A percentile compares a stretch with the other conserved stretches of the same genome.
Conservation (phyloP, 2,329 filamentous ascomycete genomes). For the Apiospora hydei region DNA sequence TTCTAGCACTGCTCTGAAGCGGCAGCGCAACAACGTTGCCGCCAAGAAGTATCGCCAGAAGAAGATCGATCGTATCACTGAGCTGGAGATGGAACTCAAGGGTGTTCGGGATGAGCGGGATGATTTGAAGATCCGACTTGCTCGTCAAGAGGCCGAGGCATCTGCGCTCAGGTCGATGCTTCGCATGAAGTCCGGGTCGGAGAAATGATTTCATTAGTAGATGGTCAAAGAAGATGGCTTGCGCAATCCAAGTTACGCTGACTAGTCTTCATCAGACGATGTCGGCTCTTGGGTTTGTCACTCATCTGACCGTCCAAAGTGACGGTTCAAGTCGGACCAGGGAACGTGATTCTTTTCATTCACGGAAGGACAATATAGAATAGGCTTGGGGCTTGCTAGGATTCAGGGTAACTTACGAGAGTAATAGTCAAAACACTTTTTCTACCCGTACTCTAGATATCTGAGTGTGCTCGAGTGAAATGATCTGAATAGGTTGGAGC, state of each 20-base stretch:
- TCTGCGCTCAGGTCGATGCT: conserved; percentile 64
- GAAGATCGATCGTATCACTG: conserved; percentile 69
- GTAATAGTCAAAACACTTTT: background rate
- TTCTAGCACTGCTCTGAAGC: conserved; percentile 55
- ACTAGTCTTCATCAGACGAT: conserved; percentile 13
- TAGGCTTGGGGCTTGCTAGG: background rate
- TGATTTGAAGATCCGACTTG: conserved; percentile 67
- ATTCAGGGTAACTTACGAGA: background rate
- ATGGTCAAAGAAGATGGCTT: background rate
- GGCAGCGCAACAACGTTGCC: conserved; percentile 74
- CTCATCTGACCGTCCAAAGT: conserved; percentile 13
- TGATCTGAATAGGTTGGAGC: background rate
- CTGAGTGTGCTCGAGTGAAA: background rate
- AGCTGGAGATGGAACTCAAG: conserved; percentile 66
- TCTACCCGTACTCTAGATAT: background rate
- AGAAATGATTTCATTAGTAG: conserved; percentile 12
- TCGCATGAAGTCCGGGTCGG: conserved; percentile 37
- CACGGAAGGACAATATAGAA: background rate
- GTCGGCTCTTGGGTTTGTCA: conserved; percentile 8
- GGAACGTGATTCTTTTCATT: conserved; percentile 18
- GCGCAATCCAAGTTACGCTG: background rate
- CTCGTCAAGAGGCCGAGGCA: conserved; percentile 70
- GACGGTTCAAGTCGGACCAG: conserved; percentile 17
- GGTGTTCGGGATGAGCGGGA: conserved; percentile 68
- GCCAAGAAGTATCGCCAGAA: conserved; percentile 76